Base-by-base conservation (phyloP, 805 yeast species). In the Danielia reshetovae region DNA sequence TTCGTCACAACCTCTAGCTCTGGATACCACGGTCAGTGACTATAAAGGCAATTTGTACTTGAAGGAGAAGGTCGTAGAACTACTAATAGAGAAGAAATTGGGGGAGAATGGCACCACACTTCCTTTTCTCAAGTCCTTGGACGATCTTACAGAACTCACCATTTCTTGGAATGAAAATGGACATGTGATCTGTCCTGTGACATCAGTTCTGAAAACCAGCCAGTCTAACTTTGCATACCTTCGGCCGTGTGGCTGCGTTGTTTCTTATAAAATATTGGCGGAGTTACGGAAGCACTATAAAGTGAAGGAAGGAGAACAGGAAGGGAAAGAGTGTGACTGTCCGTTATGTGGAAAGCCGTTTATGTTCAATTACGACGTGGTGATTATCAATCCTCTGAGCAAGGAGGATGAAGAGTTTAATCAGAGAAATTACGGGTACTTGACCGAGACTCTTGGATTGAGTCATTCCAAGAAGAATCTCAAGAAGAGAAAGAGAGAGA, bases 31-130 rank as follows among this genome's bases (percentile, higher is more conserved):
- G 2, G 81, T 82, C 2, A 72, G 85, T 22, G 95, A 87, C 55
- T 79, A 67, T 51, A 60, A 60, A 32, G 96, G 96, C 0, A 52
- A 64, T 19, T 49, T 87, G 4, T 83, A 71, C 55, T 75, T 80
- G 43, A 84, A 83, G 41, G 84, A 78, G 38, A 57, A 78, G 18
- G 53, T 84, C 0, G 49, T 87, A 5, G 81, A 81, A 46, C 66
- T 70, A 51, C 51, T 87, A 4, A 43, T 83, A 2, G 59, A 63
- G 9, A 53, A 54, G 24, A 60, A 58, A 16, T 48, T 48, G 18
- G 29, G 25, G 10, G 25, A 23, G 12, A 13, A 12, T 11, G 27
- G 7, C 3, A 16, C 11, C 3, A 19, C 7, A 19, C 22, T 19
- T 7, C 32, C 26, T 17, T 10, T 10, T 18, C 15, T 10, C 7